Base-by-base conservation (phyloP, 371 early-diverging fungal species). In the Entomophthora muscae region DNA sequence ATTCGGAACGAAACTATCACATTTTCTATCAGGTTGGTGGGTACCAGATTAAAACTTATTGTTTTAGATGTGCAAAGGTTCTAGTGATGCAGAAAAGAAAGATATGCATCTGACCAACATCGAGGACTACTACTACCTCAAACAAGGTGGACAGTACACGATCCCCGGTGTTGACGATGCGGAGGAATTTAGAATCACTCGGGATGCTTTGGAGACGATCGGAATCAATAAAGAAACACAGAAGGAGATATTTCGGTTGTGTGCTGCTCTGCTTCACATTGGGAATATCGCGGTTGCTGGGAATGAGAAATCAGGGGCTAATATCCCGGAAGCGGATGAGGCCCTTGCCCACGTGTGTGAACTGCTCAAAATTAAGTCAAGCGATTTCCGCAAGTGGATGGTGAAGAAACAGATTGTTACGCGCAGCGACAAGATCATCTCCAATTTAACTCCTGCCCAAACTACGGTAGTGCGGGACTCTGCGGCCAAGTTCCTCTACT, bases 1-100 rank as follows among this genome's bases (percentile, higher is more conserved):
- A 81, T 33, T 76, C 79, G 0, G 98, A 99, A 74, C 80, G 97
- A 69, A 98, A 97, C 79, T 99, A 97, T 75, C 99, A 99, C 75
- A 92, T 99, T 64, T 99, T 99, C 73, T 98, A 99, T 75, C 94
- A 89, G 68, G 78, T 21, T 22, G 32, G 12, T 51, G 21, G 31
- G 51, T 2, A 28, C 28, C 42, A 22, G 30, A 13, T 28, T 26
- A 31, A 53, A 23, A 22, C 56, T 1, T 24, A 51, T 30, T 53
- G 2, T 30, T 55, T 22, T 66, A 90, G 82, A 80, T 99, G 27
- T 88, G 93, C 73, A 82, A 86, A 1, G 94, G 90, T 61, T 84
- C 83, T 12, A 88, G 92, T 2, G 77, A 83, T 3, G 88, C 83
- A 10, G 90, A 92, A 71, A 73, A 82, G 65, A 86, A 85, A 66